Evolutionary conservation across 1,284 basidiomycete species (phyloP).

Genomic region (Moniliella sp.): DNA sequence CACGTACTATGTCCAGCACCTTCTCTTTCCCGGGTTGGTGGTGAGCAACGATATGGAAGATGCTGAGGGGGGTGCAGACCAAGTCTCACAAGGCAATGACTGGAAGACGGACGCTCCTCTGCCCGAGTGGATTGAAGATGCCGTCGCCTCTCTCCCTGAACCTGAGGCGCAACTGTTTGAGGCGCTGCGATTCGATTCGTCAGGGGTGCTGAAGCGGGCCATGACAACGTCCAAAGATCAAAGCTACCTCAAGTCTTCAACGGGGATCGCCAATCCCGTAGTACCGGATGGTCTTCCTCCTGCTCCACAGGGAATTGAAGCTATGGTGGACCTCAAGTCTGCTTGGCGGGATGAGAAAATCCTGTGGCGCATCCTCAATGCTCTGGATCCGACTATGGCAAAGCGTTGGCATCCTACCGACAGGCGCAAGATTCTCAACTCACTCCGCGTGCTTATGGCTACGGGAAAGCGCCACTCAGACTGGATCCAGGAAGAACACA

Average conservation of each 20-base stretch:
- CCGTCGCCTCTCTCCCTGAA: not conserved
- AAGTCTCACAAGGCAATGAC: not conserved
- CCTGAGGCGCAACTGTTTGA: not conserved
- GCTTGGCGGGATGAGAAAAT: too few relatives aligned
- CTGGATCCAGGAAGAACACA: constrained; percentile 45
- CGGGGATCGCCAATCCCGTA: too few relatives aligned
- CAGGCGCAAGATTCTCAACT: constrained; percentile 65
- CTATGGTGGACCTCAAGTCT: too few relatives aligned
- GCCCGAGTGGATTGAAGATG: too few relatives aligned
- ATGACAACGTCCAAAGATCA: too few relatives aligned
- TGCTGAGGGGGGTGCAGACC: constrained; percentile 1
- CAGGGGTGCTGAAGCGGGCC: not conserved
- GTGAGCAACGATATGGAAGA: constrained; percentile 6
- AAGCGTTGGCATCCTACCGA: constrained; percentile 86
- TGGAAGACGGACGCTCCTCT: constrained; percentile 3
- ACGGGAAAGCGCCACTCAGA: constrained; percentile 49
- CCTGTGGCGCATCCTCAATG: constrained; percentile 48
- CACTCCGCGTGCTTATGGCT: constrained; percentile 57
- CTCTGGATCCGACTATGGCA: constrained; percentile 56
- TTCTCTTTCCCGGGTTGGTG: constrained; percentile 38
- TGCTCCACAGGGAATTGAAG: too few relatives aligned
- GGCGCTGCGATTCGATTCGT: not conserved
- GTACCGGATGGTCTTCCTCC: not conserved
- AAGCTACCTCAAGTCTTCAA: too few relatives aligned
- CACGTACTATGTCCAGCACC: constrained; percentile 87